Evolutionary conservation across 2,329 filamentous ascomycete genomes (phyloP).

Genomic region (Gaeumannomyces sp.): DNA sequence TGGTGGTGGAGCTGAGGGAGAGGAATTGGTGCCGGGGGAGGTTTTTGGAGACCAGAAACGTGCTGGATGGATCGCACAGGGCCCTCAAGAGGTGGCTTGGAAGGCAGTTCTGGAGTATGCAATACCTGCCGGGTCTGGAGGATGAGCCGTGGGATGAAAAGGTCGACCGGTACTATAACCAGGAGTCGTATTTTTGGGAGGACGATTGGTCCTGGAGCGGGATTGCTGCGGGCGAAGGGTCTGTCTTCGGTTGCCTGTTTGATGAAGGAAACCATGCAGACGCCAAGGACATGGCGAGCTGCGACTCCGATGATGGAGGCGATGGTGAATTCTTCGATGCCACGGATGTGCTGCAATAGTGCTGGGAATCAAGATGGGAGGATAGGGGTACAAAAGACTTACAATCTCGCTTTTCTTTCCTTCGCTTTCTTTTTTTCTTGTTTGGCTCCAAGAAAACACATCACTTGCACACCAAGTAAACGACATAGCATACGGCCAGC

Average conservation of each 20-base stretch:
- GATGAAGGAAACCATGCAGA: not conserved
- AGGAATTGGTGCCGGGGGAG: not conserved
- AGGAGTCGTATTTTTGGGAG: not conserved
- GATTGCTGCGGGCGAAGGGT: not conserved
- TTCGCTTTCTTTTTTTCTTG: too few species aligned
- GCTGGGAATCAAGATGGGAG: too few species aligned
- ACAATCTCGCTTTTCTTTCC: too few species aligned
- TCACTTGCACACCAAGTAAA: too few species aligned
- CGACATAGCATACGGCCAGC: too few species aligned
- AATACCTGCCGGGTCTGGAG: not conserved
- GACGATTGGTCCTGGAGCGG: not conserved
- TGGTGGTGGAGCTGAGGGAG: constrained; percentile 4
- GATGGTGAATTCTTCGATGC: not conserved
- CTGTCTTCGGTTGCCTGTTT: not conserved
- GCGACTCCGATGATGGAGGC: not conserved
- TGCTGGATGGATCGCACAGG: not conserved
- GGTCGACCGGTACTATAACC: not conserved
- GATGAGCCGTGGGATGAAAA: not conserved
- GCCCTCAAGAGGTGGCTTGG: not conserved
- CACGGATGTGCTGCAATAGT: not conserved
- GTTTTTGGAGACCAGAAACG: not conserved
- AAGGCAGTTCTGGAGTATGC: not conserved
- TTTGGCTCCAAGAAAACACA: too few species aligned
- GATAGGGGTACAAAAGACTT: too few species aligned
- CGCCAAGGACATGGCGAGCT: not conserved